These are phyloP conservation scores for Gossypium bickii DNA, from an alignment of 345 rosid species.

Conservation along the genomic window DNA sequence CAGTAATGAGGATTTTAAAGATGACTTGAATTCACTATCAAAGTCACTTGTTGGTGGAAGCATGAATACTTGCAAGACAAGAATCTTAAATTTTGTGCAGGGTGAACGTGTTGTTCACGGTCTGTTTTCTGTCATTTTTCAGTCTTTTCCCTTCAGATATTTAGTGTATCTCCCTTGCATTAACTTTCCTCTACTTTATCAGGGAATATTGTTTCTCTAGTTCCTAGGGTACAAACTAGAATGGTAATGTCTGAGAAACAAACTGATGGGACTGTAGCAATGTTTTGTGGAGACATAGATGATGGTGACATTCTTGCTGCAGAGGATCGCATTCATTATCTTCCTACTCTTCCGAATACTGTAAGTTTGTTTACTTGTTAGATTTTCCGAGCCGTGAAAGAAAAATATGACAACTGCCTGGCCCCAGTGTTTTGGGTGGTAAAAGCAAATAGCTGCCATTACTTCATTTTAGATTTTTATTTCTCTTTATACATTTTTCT, in stretches of 20 bases:
- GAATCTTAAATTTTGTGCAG: constrained; percentile 49
- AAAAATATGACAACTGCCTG: not conserved
- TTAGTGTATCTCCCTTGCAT: constrained; percentile 10
- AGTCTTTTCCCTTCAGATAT: constrained; percentile 12
- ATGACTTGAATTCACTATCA: constrained; percentile 52
- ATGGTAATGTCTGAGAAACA: constrained; percentile 78
- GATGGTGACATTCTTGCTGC: constrained; percentile 58
- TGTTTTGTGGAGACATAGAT: constrained; percentile 75
- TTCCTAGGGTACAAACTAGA: constrained; percentile 42
- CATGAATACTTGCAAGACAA: constrained; percentile 70
- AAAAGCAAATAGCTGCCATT: not conserved
- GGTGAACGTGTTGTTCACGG: constrained; percentile 73
- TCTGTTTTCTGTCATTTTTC: constrained; percentile 24
- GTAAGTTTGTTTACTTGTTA: constrained; percentile 42
- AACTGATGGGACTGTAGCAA: constrained; percentile 75
- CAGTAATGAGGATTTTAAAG: constrained; percentile 56
- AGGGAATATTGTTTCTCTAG: constrained; percentile 46
- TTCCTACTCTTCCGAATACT: constrained; percentile 71
- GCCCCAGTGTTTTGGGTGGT: constrained; percentile 1
- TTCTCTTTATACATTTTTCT: not conserved
- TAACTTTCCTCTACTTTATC: constrained; percentile 16
- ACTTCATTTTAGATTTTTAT: not conserved
- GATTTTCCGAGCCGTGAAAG: not conserved
- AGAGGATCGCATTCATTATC: constrained; percentile 67
- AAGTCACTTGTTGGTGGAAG: constrained; percentile 80